Percentiles rank a stretch among this genome's conserved stretches.
phyloP scores from a whole-genome alignment of 257 asterid species.

The Gynochthodes officinalis region DNA sequence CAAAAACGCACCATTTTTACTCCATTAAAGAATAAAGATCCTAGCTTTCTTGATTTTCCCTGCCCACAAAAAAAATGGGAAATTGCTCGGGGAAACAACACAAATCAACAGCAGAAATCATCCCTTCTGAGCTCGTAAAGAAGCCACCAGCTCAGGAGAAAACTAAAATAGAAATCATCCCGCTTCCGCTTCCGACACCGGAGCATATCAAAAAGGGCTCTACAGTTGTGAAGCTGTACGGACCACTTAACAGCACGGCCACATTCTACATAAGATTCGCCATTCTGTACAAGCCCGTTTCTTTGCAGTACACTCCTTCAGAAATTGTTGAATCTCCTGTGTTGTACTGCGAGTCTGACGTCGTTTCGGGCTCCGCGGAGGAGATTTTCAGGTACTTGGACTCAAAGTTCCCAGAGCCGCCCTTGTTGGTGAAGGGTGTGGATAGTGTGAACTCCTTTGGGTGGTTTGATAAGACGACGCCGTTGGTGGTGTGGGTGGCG shows the following conservation, averaged over 20 bases:
- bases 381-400: slow-evolving; percentile 63
- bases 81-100: slow-evolving; percentile 51
- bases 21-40: not conserved
- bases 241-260: slow-evolving; percentile 54
- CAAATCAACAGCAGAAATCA: slow-evolving; percentile 70
- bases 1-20: not conserved
- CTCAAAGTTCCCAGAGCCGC: slow-evolving; percentile 81
- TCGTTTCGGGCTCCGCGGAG: slow-evolving; percentile 78
- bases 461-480: slow-evolving; percentile 83
- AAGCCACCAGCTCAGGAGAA: slow-evolving; percentile 9
- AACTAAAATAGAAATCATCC: not conserved
- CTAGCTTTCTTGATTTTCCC: slow-evolving; percentile 11
- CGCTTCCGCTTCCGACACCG: not conserved
- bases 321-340: slow-evolving; percentile 58
- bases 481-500: slow-evolving; percentile 84
- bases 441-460: slow-evolving; percentile 41
- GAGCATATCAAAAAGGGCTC: slow-evolving; percentile 14
- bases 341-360: slow-evolving; percentile 56
- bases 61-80: slow-evolving; percentile 52
- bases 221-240: slow-evolving; percentile 70
- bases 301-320: slow-evolving; percentile 58
- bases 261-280: slow-evolving; percentile 82
- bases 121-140: slow-evolving; percentile 63
- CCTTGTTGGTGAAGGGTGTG: slow-evolving; percentile 27
- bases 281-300: slow-evolving; percentile 72